phyloP scores from a whole-genome alignment of 495 filamentous ascomycete species.

The Friedmanniomyces endolithicus region DNA sequence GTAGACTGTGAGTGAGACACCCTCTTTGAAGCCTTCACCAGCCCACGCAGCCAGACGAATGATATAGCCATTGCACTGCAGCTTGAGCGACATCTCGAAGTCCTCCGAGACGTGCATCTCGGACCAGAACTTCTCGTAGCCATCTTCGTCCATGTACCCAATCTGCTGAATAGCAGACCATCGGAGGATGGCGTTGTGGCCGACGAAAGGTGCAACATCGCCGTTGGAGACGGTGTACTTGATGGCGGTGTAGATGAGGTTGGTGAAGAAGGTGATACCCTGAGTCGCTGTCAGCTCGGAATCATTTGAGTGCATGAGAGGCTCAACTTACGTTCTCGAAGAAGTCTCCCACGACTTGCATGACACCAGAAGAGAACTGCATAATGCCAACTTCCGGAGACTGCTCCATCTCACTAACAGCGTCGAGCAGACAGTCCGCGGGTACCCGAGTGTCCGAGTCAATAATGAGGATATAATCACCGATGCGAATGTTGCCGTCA shows the following conservation, averaged over 20 bases:
- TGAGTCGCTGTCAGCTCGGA: no score
- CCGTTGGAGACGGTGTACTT: conserved; percentile 68
- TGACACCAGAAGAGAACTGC: conserved; percentile 70
- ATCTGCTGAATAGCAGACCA: conserved; percentile 71
- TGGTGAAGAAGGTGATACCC: conserved; percentile 70
- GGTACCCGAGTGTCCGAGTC: conserved; percentile 69
- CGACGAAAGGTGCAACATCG: conserved; percentile 59
- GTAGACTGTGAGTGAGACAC: conserved; percentile 74
- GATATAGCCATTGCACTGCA: conserved; percentile 60
- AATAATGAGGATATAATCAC: conserved; percentile 62
- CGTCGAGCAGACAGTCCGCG: conserved; percentile 61
- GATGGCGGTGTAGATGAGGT: conserved; percentile 70
- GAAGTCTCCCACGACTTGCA: conserved; percentile 47
- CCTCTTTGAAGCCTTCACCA: conserved; percentile 69
- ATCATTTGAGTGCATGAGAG: conserved; percentile 13
- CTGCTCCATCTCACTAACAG: conserved; percentile 66
- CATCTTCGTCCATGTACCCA: conserved; percentile 49
- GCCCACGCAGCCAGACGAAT: conserved; percentile 63
- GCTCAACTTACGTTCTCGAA: conserved; percentile 26
- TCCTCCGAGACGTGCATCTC: conserved; percentile 73
- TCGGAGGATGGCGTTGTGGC: conserved; percentile 69
- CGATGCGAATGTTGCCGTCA: conserved; percentile 66
- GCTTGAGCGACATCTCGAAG: conserved; percentile 73
- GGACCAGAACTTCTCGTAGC: conserved; percentile 70
- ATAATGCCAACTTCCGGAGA: conserved; percentile 70